Base-by-base conservation (phyloP, 352 stramenopile species). In the Phytopythium delawarense region DNA sequence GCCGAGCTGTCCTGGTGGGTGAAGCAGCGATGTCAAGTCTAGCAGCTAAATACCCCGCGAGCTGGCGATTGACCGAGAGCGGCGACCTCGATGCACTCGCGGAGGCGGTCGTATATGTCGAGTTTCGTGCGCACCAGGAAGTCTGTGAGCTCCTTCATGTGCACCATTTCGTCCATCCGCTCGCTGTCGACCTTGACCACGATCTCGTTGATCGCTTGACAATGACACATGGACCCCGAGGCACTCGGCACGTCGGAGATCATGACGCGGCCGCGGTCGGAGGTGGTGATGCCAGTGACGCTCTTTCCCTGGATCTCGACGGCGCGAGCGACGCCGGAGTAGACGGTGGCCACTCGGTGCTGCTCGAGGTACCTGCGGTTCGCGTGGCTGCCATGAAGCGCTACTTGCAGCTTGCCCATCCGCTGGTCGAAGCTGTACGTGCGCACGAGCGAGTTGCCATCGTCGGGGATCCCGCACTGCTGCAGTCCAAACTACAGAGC, bases 321-420 rank as follows among this genome's bases (percentile, higher is more conserved):
- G 11, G 20, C 18, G 39, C 46, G 45, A n/a, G 45, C 32, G 25
- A 53, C 28, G 4, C 56, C 56, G 39, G 56, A 53, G 42, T 53
- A 61, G n/a, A 61, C 44, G 15, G 39, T 40, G 4, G 21, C 44
- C 2, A 23, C 9, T 2, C 56, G 56, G 8, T 61, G 13, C 18
- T 44, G 11, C 28, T 61, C 56, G 21, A 61, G n/a, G 56, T 46
- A 61, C n/a, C 37, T 61, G 56, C 56, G 56, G 8, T 21, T 51
- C 37, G 56, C 45, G 28, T 48, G 32, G 42, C 34, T 25, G 6
- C 56, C 56, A 21, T 51, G 45, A 9, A 55, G 30, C 7, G 28
- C n/a, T 11, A 61, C 49, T 16, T 54, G 16, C 15, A 25, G 8
- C 23, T 25, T 54, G 40, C 44, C 56, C 25, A 53, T 12, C 8